Percentiles rank a stretch among this genome's conserved stretches.
Conservation (phyloP, 768 basidiomycete genomes). For the Naganishia vishniacii region DNA sequence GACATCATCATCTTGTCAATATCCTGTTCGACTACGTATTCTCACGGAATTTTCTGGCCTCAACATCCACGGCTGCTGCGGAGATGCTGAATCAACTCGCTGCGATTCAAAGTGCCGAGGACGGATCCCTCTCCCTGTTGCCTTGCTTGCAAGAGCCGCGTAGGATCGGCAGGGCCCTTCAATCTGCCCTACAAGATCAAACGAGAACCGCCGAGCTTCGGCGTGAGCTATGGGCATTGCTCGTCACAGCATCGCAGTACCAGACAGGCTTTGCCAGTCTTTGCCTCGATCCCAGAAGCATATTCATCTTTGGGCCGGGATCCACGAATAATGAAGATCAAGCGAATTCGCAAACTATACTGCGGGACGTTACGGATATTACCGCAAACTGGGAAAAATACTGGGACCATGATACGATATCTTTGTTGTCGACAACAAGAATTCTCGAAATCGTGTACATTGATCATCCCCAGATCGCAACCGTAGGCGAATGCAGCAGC, state of each 20-base stretch:
- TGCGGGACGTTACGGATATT: constrained; percentile 1
- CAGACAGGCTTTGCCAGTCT: constrained; percentile 16
- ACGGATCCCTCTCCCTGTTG: constrained; percentile 3
- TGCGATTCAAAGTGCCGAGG: constrained; percentile 3
- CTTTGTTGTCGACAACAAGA: not conserved
- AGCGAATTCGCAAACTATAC: not conserved
- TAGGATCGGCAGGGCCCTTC: not conserved
- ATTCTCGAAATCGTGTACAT: constrained; percentile 7
- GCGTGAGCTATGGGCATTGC: constrained; percentile 12
- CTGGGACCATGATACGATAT: constrained; percentile 5
- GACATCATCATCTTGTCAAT: constrained; percentile 11
- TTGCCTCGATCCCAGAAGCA: constrained; percentile 6
- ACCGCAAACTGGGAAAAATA: not conserved
- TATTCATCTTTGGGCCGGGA: constrained; percentile 1
- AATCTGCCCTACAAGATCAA: not conserved
- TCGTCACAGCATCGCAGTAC: constrained; percentile 1
- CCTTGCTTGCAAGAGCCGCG: constrained; percentile 7
- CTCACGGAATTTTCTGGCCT: not conserved
- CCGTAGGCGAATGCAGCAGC: not conserved
- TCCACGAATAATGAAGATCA: not conserved
- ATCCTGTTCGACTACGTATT: constrained; percentile 13
- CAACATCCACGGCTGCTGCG: constrained; percentile 11
- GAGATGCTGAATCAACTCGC: not conserved
- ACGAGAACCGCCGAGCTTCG: not conserved
- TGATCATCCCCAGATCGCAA: constrained; percentile 7